Conservation (phyloP, 129 eudicot species). For the Pittosporum tobira region DNA sequence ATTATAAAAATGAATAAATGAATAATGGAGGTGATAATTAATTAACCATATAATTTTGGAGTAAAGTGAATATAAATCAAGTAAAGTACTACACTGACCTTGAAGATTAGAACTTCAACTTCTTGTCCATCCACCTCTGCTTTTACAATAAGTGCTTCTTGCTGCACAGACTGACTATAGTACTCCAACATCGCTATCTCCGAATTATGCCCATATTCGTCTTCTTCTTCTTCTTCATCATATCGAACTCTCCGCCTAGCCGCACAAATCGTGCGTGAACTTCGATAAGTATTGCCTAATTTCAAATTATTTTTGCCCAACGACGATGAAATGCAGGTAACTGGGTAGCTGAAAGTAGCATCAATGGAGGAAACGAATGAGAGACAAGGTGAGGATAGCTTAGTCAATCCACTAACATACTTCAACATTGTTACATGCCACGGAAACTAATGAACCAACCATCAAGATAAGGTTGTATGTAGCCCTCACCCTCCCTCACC, state of each 20-base stretch:
- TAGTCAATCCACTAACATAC: not conserved
- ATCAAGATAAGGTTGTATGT: no score
- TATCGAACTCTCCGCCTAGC: conserved; percentile 53
- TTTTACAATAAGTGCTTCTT: conserved; percentile 58
- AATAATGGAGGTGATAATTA: no score
- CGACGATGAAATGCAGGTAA: not conserved
- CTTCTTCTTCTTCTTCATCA: conserved; percentile 32
- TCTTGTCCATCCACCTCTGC: conserved; percentile 55
- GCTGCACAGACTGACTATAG: conserved; percentile 48
- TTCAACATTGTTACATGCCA: conserved; percentile 3
- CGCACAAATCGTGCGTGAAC: conserved; percentile 8
- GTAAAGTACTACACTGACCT: conserved; percentile 30
- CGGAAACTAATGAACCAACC: no score
- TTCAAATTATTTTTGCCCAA: conserved; percentile 10
- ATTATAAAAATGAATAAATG: no score
- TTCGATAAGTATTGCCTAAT: not conserved
- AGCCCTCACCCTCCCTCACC: no score
- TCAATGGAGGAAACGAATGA: not conserved
- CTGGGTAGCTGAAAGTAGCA: conserved; percentile 2
- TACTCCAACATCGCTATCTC: conserved; percentile 58
- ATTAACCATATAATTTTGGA: no score
- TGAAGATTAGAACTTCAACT: conserved; percentile 55
- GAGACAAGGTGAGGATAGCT: not conserved
- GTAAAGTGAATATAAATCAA: no score
- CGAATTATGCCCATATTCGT: conserved; percentile 46